Evolutionary conservation across 2,329 filamentous ascomycete genomes (phyloP), one percentile per base, ranked within the genome.

Genomic region (Teratosphaeria destructans): DNA sequence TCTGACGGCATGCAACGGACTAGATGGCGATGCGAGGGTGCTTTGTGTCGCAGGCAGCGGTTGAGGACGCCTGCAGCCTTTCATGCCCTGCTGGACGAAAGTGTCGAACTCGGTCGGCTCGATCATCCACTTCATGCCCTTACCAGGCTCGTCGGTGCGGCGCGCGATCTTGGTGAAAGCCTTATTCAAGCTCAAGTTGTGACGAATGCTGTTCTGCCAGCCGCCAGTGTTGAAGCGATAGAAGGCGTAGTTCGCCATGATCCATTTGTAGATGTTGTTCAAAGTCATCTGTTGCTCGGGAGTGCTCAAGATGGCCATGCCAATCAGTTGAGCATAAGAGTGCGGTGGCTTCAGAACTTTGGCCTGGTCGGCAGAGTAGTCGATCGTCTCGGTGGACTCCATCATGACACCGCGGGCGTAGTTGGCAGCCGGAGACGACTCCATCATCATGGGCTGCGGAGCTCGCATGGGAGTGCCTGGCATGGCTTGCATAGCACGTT

Each of bases 81-180:
- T 75, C 66, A 79, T 74, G 56, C 77, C 77, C 66, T 88, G 89
- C 71, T 88, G 88, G 61, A 90, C 82, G 79, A 96, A 95, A 57
- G 96, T 93, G 19, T 96, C 90, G 55, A 88, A 85, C 64, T 87
- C 83, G 63, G 95, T 89, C 1, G 89, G 82, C 3, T 90, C 85
- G 69, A 99, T 92, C 74, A 93, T 90, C 94, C 94, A 99, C 72
- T 97, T 97, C 91, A 96, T 97, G 32, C 94, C 94, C 73, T 99
- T 99, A 12, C 94, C 94, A 26, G 94, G 94, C 72, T 99, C 94
- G 67, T 97, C 90, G 0, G 91, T 96, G 16, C 89, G 87, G 54
- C 94, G 86, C 3, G 94, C 89, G 8, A 96, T 88, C 74, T 99
- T 99, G 67, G 91, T 86, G 70, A 99, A 99, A 0, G 88, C 85